Percentiles rank a stretch among this genome's conserved stretches.
phyloP scores from a whole-genome alignment of 2,329 filamentous ascomycete species.

The Thielaviopsis populi region DNA sequence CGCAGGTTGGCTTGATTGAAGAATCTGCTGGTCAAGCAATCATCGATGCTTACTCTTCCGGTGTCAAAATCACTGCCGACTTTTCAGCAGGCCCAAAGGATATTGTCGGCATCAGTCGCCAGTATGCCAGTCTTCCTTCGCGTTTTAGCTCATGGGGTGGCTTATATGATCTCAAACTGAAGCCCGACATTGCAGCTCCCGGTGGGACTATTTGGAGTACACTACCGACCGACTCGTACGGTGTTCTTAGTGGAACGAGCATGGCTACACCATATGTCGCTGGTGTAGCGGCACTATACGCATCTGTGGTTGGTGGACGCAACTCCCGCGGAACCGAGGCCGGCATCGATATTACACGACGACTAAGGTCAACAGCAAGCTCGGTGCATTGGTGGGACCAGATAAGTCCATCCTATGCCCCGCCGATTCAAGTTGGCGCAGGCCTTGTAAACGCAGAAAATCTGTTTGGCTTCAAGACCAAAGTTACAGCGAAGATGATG shows the following conservation, averaged over 20 bases:
- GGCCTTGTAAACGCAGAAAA: conserved; percentile 34
- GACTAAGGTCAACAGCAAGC: conserved; percentile 9
- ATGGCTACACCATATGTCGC: conserved; percentile 42
- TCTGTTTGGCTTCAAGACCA: conserved; percentile 28
- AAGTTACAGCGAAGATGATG: conserved; percentile 30
- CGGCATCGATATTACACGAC: conserved; percentile 11
- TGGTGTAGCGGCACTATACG: conserved; percentile 34
- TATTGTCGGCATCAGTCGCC: conserved; percentile 21
- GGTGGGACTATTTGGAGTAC: conserved; percentile 38
- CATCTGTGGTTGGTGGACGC: conserved; percentile 29
- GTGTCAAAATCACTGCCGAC: conserved; percentile 28
- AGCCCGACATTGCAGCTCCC: conserved; percentile 36
- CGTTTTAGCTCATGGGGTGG: conserved; percentile 38
- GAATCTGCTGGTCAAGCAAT: conserved; percentile 20
- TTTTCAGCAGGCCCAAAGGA: conserved; percentile 23
- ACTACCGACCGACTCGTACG: conserved; percentile 30
- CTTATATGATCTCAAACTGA: conserved; percentile 35
- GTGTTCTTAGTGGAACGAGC: conserved; percentile 37
- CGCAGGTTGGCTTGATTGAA: conserved; percentile 18
- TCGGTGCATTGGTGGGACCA: conserved; percentile 13
- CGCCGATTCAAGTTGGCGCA: conserved; percentile 28
- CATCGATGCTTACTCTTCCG: conserved; percentile 20
- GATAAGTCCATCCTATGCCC: conserved; percentile 21
- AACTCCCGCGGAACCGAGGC: conserved; percentile 23
- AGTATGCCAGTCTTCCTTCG: conserved; percentile 28